Evolutionary conservation across 2,329 filamentous ascomycete species (phyloP).

Genomic region (Penicillium sp.): DNA sequence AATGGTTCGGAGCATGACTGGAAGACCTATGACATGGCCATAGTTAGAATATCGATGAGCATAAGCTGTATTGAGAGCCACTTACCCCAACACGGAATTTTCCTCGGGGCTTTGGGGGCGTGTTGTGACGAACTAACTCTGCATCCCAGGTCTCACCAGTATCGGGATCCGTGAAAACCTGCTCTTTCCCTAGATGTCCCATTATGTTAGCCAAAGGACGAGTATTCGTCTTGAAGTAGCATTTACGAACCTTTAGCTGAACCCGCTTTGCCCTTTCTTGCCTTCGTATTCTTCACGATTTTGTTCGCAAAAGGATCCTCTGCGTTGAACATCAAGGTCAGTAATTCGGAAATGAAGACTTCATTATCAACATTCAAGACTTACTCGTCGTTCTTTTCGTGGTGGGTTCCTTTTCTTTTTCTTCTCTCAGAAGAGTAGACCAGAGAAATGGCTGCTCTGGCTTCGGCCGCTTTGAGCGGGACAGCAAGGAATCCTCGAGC

Average conservation of each 20-base stretch:
- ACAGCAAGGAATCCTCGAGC: slow-evolving; percentile 43
- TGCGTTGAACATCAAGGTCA: background rate
- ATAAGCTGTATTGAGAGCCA: slow-evolving; percentile 3
- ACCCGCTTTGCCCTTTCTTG: background rate
- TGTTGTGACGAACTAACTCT: slow-evolving; percentile 50
- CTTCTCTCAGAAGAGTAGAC: slow-evolving; percentile 35
- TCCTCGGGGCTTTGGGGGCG: slow-evolving; percentile 51
- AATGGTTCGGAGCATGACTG: slow-evolving; percentile 57
- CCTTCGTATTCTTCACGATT: background rate
- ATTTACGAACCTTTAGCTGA: background rate
- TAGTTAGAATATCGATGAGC: too few relatives aligned
- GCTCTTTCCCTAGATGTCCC: slow-evolving; percentile 51
- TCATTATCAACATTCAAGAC: background rate
- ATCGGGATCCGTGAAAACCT: slow-evolving; percentile 57
- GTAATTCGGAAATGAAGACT: background rate
- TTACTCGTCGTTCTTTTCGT: background rate
- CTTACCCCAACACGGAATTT: slow-evolving; percentile 58
- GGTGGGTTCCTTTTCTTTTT: background rate
- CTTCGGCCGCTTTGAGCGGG: slow-evolving; percentile 32
- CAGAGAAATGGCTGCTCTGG: slow-evolving; percentile 32
- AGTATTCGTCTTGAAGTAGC: background rate
- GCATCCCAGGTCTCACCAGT: slow-evolving; percentile 60
- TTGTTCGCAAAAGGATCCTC: slow-evolving; percentile 1
- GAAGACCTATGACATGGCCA: slow-evolving; percentile 52
- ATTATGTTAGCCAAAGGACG: too few relatives aligned